Percentiles rank a stretch among this genome's conserved stretches.
Evolutionary conservation across 1,139 yeast species (phyloP).

Genomic region (Suhomyces maxii): DNA sequence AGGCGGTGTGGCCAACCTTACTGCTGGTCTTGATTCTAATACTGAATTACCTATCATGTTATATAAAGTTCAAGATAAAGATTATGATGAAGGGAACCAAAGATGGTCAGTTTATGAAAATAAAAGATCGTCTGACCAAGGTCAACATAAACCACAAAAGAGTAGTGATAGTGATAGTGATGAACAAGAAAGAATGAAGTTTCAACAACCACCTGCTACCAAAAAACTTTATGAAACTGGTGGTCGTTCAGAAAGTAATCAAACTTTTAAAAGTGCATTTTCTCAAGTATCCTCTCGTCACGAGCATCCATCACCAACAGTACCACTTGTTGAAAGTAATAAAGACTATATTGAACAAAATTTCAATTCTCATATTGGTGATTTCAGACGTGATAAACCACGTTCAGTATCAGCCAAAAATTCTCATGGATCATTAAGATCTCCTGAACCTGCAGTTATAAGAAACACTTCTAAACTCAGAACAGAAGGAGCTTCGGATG

Average conservation of each 20-base stretch:
- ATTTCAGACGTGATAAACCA: conserved; percentile 17
- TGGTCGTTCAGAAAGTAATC: conserved; percentile 7
- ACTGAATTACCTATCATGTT: conserved; percentile 31
- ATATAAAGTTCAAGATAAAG: conserved; percentile 31
- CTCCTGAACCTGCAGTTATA: conserved; percentile 7
- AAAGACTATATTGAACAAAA: conserved; percentile 13
- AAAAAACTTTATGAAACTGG: conserved; percentile 1
- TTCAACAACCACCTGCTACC: neutral
- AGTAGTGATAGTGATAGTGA: conserved; percentile 9
- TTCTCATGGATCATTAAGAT: conserved; percentile 8
- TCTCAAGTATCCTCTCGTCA: conserved; percentile 5
- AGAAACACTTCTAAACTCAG: conserved; percentile 1
- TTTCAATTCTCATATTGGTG: conserved; percentile 16
- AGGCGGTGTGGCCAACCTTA: conserved; percentile 18
- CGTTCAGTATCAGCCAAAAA: conserved; percentile 9
- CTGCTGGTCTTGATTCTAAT: conserved; percentile 30
- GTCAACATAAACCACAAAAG: neutral
- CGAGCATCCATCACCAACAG: conserved; percentile 1
- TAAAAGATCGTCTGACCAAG: conserved; percentile 12
- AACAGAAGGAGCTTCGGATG: neutral
- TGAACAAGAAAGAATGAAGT: neutral
- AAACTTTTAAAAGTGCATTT: conserved; percentile 8
- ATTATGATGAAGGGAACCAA: conserved; percentile 25
- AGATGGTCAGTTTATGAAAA: conserved; percentile 32
- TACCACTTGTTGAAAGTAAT: conserved; percentile 7